Evolutionary conservation across 306 rosid genomes (phyloP), one percentile per base, ranked within the genome.

Genomic region (Ormosia emarginata): DNA sequence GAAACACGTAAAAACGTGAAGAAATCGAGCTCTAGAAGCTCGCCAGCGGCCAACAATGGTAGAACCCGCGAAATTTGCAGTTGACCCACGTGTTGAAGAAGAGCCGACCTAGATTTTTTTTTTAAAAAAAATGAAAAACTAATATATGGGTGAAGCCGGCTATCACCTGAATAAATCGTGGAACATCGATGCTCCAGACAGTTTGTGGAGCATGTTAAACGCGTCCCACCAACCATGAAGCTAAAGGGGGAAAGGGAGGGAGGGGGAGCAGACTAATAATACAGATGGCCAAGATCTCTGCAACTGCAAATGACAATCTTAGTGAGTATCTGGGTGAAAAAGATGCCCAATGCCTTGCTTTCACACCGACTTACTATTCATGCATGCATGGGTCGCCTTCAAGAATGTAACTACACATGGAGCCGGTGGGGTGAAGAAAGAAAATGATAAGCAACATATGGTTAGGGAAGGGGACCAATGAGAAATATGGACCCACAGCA

Each of bases 371-470:
- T 40, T 12, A 30, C 82, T 56, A 67, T 68, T 47, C 32, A 71
- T 18, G 59, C 72, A 59, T 59, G 64, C 72, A 80, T 61, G 37
- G 52, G 84, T 87, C 88, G 30, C 81, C 17, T 82, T 84, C 88
- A 72, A 79, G 67, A 66, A 84, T 47, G 68, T 17, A 78, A 84
- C 78, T 40, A 40, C n/a, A 62, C 86, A 34, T 53, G 33, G 79
- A 29, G 73, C n/a, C n/a, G 44, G 17, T 4, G 17, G 34, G 49
- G 17, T 2, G 24, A 57, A 24, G 12, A 12, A 29, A 47, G 50
- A 15, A 11, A 63, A 52, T 24, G 4, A 24, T 2, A 62, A 17
- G 73, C 12, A 41, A 37, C 11, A n/a, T 41, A 29, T 8, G 56
- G 59, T 33, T 17, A 7, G 66, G 58, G 32, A 32, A 18, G 66